These are phyloP conservation scores for Trichophyton benhamiae DNA, from an alignment of 2,329 filamentous ascomycete species.

Conservation along the genomic window DNA sequence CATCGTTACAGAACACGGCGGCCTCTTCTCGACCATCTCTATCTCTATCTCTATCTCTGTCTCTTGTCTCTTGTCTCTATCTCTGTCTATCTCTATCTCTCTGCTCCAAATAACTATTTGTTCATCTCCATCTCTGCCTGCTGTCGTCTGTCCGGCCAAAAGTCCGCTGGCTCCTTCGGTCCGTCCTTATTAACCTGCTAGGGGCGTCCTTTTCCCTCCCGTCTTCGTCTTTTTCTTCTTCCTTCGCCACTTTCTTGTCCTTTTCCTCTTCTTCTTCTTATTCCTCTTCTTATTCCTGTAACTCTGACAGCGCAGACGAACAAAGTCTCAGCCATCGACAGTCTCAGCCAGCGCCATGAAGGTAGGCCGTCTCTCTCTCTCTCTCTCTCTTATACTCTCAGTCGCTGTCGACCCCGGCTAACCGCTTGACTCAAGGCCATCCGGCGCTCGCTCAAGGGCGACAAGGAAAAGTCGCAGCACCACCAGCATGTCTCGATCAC, in stretches of 20 bases:
- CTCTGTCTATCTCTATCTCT: too few species aligned
- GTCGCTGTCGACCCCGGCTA: not conserved
- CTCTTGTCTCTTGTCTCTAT: too few species aligned
- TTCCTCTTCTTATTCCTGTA: not conserved
- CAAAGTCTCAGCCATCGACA: too few species aligned
- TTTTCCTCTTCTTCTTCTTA: not conserved
- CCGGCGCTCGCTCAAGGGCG: constrained; percentile 79
- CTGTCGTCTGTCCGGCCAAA: too few species aligned
- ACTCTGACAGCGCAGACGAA: not conserved
- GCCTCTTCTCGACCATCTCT: too few species aligned
- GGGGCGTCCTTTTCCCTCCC: too few species aligned
- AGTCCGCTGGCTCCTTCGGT: too few species aligned
- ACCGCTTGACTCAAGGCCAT: constrained; percentile 46
- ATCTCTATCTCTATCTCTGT: too few species aligned
- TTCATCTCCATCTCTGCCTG: too few species aligned
- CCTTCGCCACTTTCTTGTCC: not conserved
- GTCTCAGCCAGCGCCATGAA: not conserved
- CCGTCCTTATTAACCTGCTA: too few species aligned
- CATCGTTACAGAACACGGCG: not conserved
- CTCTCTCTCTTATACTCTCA: not conserved
- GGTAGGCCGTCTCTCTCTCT: not conserved
- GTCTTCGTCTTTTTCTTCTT: not conserved
- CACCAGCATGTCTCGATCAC: constrained; percentile 56
- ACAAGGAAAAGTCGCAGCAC: constrained; percentile 57
- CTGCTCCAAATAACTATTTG: too few species aligned